These are phyloP conservation scores for Croton setiger DNA, from an alignment of 441 rosid genomes.

Conservation along the genomic window DNA sequence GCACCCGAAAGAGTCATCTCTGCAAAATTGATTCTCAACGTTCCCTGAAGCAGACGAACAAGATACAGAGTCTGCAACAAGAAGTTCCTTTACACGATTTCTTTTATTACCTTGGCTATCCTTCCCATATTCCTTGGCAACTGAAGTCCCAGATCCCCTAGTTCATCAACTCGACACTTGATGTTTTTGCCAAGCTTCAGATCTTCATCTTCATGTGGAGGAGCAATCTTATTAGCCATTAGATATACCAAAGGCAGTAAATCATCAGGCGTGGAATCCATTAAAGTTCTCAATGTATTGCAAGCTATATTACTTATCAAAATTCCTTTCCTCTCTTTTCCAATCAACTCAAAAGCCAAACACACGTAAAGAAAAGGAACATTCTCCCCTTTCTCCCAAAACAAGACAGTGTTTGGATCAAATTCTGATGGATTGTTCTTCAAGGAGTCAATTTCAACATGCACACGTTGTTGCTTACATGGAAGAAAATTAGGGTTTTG, in stretches of 20 bases:
- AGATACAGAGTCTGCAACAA: slow-evolving; percentile 90
- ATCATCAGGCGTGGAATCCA: slow-evolving; percentile 71
- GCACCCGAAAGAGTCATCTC: slow-evolving; percentile 90
- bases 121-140: slow-evolving; percentile 95
- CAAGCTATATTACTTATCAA: slow-evolving; percentile 78
- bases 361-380: slow-evolving; percentile 76
- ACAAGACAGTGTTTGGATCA: slow-evolving; percentile 45
- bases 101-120: slow-evolving; percentile 91
- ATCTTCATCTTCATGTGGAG: slow-evolving; percentile 90
- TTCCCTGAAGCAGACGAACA: slow-evolving; percentile 88
- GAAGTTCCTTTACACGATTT: slow-evolving; percentile 82
- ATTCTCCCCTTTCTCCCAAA: slow-evolving; percentile 70
- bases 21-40: slow-evolving; percentile 71
- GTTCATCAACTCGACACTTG: slow-evolving; percentile 51
- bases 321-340: slow-evolving; percentile 66
- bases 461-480: too few species aligned
- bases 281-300: slow-evolving; percentile 79
- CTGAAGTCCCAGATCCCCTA: too few species aligned
- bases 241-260: slow-evolving; percentile 66
- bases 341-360: slow-evolving; percentile 66
- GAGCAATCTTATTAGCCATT: slow-evolving; percentile 70
- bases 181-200: slow-evolving; percentile 71
- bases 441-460: slow-evolving; percentile 34
- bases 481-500: too few species aligned
- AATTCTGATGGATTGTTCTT: slow-evolving; percentile 67